phyloP scores from a whole-genome alignment of 2,329 filamentous ascomycete species.

The Paraphoma chrysanthemicola region DNA sequence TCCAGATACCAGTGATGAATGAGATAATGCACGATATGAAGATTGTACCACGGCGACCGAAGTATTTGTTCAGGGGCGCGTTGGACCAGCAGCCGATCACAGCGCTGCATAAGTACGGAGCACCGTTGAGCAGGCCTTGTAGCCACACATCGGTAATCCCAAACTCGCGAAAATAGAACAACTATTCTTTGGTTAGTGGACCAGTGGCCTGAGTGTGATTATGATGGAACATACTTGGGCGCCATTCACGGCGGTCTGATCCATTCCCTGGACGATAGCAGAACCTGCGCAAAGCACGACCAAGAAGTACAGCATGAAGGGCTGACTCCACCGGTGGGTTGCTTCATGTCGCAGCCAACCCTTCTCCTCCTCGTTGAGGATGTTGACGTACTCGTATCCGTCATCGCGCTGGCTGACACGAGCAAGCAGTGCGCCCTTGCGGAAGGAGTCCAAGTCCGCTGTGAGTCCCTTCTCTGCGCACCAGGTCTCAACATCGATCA shows the following conservation, averaged over 20 bases:
- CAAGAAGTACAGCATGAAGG: constrained; percentile 68
- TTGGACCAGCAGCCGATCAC: constrained; percentile 52
- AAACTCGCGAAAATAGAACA: constrained; percentile 40
- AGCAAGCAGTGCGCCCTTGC: constrained; percentile 60
- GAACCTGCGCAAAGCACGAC: constrained; percentile 71
- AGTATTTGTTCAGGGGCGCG: constrained; percentile 38
- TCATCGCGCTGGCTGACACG: constrained; percentile 54
- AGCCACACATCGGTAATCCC: constrained; percentile 36
- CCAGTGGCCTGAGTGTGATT: too few relatives aligned
- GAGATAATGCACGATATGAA: constrained; percentile 44
- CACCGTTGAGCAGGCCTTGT: constrained; percentile 37
- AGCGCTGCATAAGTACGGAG: constrained; percentile 36
- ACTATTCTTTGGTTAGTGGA: constrained; percentile 15
- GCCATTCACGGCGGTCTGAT: constrained; percentile 44
- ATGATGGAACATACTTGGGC: constrained; percentile 38
- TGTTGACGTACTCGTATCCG: constrained; percentile 57
- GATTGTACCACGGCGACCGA: constrained; percentile 42
- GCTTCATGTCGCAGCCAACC: constrained; percentile 66
- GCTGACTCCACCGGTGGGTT: constrained; percentile 73
- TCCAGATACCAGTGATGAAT: constrained; percentile 42
- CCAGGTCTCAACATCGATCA: constrained; percentile 63
- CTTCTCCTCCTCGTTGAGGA: constrained; percentile 62
- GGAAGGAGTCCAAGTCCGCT: constrained; percentile 57
- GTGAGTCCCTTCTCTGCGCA: constrained; percentile 57
- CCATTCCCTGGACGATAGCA: constrained; percentile 70